A percentile compares a stretch with the other conserved stretches of the same genome.
phyloP scores from a whole-genome alignment of 2,329 filamentous ascomycete genomes.

The Aspergillus phoenicis region DNA sequence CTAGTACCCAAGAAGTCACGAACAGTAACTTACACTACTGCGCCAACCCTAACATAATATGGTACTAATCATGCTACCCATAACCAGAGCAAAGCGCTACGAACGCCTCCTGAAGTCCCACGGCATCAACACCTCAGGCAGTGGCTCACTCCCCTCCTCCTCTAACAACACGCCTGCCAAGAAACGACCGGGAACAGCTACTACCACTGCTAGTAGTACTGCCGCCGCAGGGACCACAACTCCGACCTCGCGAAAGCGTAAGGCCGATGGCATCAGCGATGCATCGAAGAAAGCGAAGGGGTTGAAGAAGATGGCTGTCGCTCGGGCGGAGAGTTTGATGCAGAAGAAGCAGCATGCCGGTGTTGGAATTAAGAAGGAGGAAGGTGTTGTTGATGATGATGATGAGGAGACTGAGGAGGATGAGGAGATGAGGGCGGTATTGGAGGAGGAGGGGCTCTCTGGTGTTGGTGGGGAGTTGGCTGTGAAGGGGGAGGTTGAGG shows the following conservation, averaged over 20 bases:
- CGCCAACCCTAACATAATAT: too few species aligned
- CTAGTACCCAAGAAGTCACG: neutral
- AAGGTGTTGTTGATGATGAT: neutral
- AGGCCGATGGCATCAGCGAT: conserved; percentile 2
- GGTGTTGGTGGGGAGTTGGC: neutral
- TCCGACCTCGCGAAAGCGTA: neutral
- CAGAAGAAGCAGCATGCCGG: neutral
- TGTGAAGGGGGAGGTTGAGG: neutral
- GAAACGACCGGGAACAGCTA: neutral
- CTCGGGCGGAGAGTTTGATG: conserved; percentile 15
- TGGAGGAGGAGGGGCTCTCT: neutral
- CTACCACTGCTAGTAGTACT: conserved; percentile 22
- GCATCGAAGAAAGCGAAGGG: conserved; percentile 15
- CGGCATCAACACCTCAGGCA: conserved; percentile 39
- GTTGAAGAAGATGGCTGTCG: conserved; percentile 15
- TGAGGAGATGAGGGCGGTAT: neutral
- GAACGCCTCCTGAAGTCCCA: conserved; percentile 63
- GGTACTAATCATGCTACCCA: too few species aligned
- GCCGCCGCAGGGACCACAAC: neutral
- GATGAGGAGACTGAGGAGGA: neutral
- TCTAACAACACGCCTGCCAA: neutral
- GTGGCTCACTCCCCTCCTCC: neutral
- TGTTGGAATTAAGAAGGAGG: neutral
- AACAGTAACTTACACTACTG: too few species aligned
- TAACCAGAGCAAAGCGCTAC: conserved; percentile 65